phyloP scores from a whole-genome alignment of 352 stramenopile species.

The Plasmopara viticola region DNA sequence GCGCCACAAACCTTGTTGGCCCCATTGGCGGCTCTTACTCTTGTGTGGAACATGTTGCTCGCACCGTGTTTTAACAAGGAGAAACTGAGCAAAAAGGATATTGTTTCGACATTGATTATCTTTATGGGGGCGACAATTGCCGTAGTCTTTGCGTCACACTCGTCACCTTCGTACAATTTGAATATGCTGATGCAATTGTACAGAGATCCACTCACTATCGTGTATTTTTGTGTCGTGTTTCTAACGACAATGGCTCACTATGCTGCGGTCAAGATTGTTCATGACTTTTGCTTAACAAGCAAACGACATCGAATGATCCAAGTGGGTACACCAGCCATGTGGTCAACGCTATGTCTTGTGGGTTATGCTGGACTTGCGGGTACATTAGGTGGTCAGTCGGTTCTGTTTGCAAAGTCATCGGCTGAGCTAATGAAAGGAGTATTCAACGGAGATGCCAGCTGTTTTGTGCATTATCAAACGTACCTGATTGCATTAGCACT shows the following conservation, averaged over 20 bases:
- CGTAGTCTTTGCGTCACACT: constrained; percentile 78
- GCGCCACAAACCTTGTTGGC: too few relatives aligned
- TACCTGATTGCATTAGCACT: too few relatives aligned
- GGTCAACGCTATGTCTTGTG: constrained; percentile 63
- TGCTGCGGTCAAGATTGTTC: constrained; percentile 56
- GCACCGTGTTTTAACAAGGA: constrained; percentile 86
- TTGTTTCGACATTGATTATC: constrained; percentile 76
- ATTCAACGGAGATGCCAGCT: constrained; percentile 32
- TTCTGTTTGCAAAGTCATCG: constrained; percentile 82
- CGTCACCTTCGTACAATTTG: constrained; percentile 74
- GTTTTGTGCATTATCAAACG: too few relatives aligned
- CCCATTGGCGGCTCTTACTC: constrained; percentile 35
- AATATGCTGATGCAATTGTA: too few relatives aligned
- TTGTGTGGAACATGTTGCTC: constrained; percentile 91
- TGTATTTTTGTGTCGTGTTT: constrained; percentile 40
- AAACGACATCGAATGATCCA: constrained; percentile 72
- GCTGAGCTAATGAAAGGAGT: constrained; percentile 69
- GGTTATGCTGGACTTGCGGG: constrained; percentile 70
- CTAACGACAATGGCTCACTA: constrained; percentile 44
- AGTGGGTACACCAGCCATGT: constrained; percentile 50
- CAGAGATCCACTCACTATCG: constrained; percentile 34
- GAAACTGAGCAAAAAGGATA: constrained; percentile 72
- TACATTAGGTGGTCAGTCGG: constrained; percentile 75
- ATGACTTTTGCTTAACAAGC: constrained; percentile 62
- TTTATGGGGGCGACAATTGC: constrained; percentile 77